Evolutionary conservation across 768 basidiomycete species (phyloP).

Genomic region (Russula vinacea): DNA sequence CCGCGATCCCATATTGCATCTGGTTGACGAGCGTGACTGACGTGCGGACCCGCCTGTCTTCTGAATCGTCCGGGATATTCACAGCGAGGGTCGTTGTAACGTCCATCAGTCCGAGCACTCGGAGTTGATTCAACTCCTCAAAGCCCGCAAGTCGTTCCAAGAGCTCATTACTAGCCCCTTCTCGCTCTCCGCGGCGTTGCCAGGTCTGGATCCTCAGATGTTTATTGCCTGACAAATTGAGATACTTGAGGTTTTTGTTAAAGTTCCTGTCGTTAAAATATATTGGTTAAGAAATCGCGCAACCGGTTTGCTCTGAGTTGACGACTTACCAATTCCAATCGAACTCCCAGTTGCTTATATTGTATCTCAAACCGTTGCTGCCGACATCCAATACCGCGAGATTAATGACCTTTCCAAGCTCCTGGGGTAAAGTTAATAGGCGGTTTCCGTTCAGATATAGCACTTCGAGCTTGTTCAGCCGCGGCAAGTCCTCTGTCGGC

Average conservation of each 20-base stretch:
- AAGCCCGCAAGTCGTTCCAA: slow-evolving; percentile 66
- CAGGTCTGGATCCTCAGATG: slow-evolving; percentile 91
- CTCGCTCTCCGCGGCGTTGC: slow-evolving; percentile 37
- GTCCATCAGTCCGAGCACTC: slow-evolving; percentile 96
- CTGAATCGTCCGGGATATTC: slow-evolving; percentile 74
- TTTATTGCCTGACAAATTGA: slow-evolving; percentile 97
- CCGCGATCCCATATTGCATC: slow-evolving; percentile 96
- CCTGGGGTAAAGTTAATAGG: slow-evolving; percentile 87
- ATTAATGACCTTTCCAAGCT: slow-evolving; percentile 76
- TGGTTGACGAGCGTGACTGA: slow-evolving; percentile 84
- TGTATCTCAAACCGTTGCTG: slow-evolving; percentile 91
- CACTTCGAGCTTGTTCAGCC: slow-evolving; percentile 61
- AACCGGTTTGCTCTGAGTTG: not conserved
- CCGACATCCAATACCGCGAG: slow-evolving; percentile 87
- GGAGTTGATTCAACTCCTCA: slow-evolving; percentile 76
- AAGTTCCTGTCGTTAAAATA: slow-evolving; percentile 68
- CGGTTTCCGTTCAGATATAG: slow-evolving; percentile 93
- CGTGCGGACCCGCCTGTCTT: slow-evolving; percentile 88
- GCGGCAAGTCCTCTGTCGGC: slow-evolving; percentile 83
- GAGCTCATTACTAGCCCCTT: slow-evolving; percentile 30
- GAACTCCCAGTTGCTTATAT: slow-evolving; percentile 97
- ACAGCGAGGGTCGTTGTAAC: slow-evolving; percentile 65
- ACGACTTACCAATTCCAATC: slow-evolving; percentile 94
- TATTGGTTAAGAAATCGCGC: not conserved
- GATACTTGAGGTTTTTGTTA: slow-evolving; percentile 87